These are phyloP conservation scores for Phytophthora ohioensis DNA, from an alignment of 352 stramenopile genomes.

Conservation along the genomic window DNA sequence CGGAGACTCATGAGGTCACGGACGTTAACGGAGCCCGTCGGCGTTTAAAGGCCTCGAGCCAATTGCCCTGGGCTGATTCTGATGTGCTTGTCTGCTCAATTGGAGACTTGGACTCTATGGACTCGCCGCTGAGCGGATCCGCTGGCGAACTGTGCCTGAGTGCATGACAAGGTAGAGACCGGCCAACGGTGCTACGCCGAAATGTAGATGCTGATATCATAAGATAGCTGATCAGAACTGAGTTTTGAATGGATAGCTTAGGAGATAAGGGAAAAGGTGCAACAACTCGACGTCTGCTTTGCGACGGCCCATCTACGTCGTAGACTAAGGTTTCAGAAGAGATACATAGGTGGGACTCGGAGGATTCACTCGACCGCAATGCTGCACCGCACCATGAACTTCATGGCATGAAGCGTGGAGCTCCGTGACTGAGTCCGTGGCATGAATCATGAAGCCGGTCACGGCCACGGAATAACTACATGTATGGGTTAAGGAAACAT, in stretches of 20 bases:
- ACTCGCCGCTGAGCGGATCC: slow-evolving; percentile 1
- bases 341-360: slow-evolving; percentile 34
- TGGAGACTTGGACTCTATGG: slow-evolving; percentile 1
- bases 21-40: slow-evolving; percentile 32
- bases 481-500: too few species aligned
- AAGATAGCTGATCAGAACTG: background rate
- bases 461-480: too few species aligned
- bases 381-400: slow-evolving; percentile 12
- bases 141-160: slow-evolving; percentile 15
- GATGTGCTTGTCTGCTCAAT: slow-evolving; percentile 6
- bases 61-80: slow-evolving; percentile 12
- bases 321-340: slow-evolving; percentile 32
- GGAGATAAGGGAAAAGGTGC: slow-evolving; percentile 20
- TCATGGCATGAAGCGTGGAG: background rate
- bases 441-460: too few species aligned
- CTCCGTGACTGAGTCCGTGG: background rate
- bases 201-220: slow-evolving; percentile 12
- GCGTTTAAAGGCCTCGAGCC: background rate
- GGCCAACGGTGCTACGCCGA: background rate
- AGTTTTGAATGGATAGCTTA: background rate
- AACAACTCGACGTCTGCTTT: slow-evolving; percentile 9
- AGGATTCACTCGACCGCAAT: slow-evolving; percentile 35
- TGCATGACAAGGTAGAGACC: background rate
- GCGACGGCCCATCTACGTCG: slow-evolving; percentile 12
- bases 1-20: slow-evolving; percentile 26